phyloP scores from a whole-genome alignment of 1,139 yeast species.

The Geotrichum cucujoidarum region DNA sequence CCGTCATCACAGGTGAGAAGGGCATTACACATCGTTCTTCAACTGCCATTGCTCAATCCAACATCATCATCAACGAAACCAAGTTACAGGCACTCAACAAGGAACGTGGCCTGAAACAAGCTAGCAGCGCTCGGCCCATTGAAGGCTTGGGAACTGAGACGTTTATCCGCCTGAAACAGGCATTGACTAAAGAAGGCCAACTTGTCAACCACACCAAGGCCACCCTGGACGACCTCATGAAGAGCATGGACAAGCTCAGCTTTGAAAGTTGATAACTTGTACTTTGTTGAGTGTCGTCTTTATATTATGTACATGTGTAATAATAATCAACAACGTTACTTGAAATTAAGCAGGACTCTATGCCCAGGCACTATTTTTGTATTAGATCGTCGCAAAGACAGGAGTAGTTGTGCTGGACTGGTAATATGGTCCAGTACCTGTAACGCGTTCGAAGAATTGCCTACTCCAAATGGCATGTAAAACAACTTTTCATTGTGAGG shows the following conservation, averaged over 20 bases:
- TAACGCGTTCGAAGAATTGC: too few relatives aligned
- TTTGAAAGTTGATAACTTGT: too few relatives aligned
- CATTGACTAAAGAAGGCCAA: constrained; percentile 1
- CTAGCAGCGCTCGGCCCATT: background rate
- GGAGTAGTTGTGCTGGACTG: too few relatives aligned
- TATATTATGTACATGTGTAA: background rate
- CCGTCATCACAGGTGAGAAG: constrained; percentile 19
- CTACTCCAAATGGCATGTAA: too few relatives aligned
- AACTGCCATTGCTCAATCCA: constrained; percentile 21
- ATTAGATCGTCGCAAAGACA: too few relatives aligned
- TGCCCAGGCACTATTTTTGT: background rate
- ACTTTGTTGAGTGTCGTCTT: background rate
- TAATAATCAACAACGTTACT: too few relatives aligned
- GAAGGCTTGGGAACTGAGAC: constrained; percentile 3
- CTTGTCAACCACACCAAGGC: constrained; percentile 4
- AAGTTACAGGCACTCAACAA: background rate
- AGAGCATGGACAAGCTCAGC: constrained; percentile 7
- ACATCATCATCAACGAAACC: constrained; percentile 1
- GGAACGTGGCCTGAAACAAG: background rate
- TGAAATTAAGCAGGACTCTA: too few relatives aligned
- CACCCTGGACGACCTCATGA: constrained; percentile 1
- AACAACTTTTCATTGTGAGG: too few relatives aligned
- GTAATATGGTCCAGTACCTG: too few relatives aligned
- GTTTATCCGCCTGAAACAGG: constrained; percentile 2
- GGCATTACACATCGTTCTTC: constrained; percentile 27